A percentile compares a stretch with the other conserved stretches of the same genome.
These are phyloP conservation scores for Triticum timopheevii DNA, from an alignment of 176 grass and related monocot species.

Conservation along the genomic window DNA sequence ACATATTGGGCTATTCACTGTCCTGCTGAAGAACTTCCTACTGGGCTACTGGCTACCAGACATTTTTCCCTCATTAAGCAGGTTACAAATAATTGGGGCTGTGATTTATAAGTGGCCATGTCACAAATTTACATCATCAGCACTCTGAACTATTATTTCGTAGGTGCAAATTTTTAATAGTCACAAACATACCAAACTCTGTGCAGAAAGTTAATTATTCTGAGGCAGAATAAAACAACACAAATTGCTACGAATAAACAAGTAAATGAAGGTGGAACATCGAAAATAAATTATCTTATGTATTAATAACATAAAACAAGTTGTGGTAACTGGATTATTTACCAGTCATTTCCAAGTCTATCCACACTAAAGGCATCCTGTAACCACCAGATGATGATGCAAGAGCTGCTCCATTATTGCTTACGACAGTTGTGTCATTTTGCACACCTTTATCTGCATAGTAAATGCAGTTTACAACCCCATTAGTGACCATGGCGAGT, in stretches of 20 bases:
- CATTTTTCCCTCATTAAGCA: background rate
- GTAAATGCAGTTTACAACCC: background rate
- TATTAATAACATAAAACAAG: background rate
- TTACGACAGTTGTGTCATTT: conserved; percentile 10
- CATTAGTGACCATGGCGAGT: background rate
- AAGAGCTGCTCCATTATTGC: conserved; percentile 23
- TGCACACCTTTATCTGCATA: conserved; percentile 38
- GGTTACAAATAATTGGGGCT: background rate
- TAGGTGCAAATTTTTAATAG: background rate
- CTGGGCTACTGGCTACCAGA: background rate
- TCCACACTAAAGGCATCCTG: conserved; percentile 86
- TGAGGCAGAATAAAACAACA: background rate
- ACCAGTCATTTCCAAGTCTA: conserved; percentile 99
- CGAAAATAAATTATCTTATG: background rate
- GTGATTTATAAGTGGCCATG: too few relatives aligned
- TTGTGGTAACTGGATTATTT: background rate
- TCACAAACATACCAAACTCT: background rate
- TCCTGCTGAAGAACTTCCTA: background rate
- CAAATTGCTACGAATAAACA: background rate
- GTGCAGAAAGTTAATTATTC: background rate
- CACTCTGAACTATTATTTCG: background rate
- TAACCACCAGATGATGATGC: conserved; percentile 48
- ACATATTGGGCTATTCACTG: background rate
- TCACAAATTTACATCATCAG: background rate
- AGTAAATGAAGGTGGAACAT: background rate